Percentiles rank a stretch among this genome's conserved stretches.
phyloP scores from a whole-genome alignment of 345 rosid species.

The Viola odorata region DNA sequence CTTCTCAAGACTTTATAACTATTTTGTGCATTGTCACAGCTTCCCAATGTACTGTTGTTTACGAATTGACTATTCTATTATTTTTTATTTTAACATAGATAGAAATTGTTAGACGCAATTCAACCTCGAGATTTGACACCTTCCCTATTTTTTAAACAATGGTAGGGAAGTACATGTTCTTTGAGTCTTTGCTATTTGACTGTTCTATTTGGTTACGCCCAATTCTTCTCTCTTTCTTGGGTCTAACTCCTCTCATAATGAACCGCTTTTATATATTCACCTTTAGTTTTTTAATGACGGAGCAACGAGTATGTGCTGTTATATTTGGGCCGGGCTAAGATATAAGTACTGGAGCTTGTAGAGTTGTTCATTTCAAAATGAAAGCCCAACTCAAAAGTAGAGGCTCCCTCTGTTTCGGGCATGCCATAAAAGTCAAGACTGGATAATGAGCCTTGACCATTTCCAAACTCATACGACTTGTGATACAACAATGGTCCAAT shows the following conservation, averaged over 20 bases:
- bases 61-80: too few species aligned
- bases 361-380: constrained; percentile 13
- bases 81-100: too few species aligned
- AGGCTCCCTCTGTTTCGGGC: constrained; percentile 19
- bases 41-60: too few species aligned
- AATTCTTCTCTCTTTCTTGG: not conserved
- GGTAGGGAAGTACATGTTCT: not conserved
- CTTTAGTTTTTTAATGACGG: too few species aligned
- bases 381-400: constrained; percentile 22
- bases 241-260: not conserved
- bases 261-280: not conserved
- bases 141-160: constrained; percentile 4
- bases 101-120: too few species aligned
- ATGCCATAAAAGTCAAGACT: not conserved
- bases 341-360: constrained; percentile 9
- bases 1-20: not conserved
- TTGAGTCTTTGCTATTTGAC: not conserved
- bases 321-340: constrained; percentile 31
- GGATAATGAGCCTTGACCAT: constrained; percentile 1
- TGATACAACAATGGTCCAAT: constrained; percentile 31
- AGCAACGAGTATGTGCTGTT: constrained; percentile 34
- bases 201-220: not conserved
- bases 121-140: not conserved
- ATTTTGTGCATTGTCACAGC: too few species aligned
- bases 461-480: constrained; percentile 3